Percentiles rank a stretch among this genome's conserved stretches.
Evolutionary conservation across 768 basidiomycete species (phyloP).

Genomic region (Lactarius hengduanensis): DNA sequence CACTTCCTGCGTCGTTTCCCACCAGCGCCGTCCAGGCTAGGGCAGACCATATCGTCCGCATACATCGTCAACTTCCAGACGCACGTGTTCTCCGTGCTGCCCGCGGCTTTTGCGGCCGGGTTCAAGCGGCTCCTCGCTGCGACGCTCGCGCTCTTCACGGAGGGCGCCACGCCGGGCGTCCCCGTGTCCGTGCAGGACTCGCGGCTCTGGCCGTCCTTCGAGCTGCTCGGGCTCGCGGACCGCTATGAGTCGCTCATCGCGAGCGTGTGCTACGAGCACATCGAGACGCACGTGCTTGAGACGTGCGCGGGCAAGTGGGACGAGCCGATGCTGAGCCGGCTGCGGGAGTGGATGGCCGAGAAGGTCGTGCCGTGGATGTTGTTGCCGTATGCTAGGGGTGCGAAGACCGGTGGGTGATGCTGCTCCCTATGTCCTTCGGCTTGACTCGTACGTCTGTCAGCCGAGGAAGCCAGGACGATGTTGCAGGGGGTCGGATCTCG

Average conservation of each 20-base stretch:
- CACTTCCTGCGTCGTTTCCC: conserved; percentile 1
- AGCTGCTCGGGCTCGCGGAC: conserved; percentile 71
- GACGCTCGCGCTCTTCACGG: conserved; percentile 42
- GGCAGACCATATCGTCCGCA: conserved; percentile 54
- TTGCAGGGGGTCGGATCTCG: conserved; percentile 75
- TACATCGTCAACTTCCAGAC: conserved; percentile 74
- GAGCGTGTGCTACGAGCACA: conserved; percentile 81
- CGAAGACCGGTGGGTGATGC: conserved; percentile 48
- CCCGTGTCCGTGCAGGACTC: conserved; percentile 36
- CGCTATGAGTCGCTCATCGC: conserved; percentile 83
- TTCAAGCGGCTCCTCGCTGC: conserved; percentile 66
- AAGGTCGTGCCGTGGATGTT: conserved; percentile 86
- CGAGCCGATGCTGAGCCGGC: conserved; percentile 54
- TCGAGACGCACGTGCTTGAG: conserved; percentile 68
- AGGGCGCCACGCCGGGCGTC: conserved; percentile 14
- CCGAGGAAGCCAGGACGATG: conserved; percentile 69
- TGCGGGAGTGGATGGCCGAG: conserved; percentile 76
- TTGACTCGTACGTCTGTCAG: conserved; percentile 35
- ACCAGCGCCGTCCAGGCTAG: conserved; percentile 46
- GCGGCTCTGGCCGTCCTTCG: conserved; percentile 58
- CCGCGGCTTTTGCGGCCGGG: conserved; percentile 61
- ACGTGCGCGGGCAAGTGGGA: conserved; percentile 72
- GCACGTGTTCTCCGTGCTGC: conserved; percentile 68
- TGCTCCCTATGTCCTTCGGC: neutral
- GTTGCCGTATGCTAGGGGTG: conserved; percentile 70